Evolutionary conservation across 331 rosid genomes (phyloP).

Genomic region (Rosa hybrid): DNA sequence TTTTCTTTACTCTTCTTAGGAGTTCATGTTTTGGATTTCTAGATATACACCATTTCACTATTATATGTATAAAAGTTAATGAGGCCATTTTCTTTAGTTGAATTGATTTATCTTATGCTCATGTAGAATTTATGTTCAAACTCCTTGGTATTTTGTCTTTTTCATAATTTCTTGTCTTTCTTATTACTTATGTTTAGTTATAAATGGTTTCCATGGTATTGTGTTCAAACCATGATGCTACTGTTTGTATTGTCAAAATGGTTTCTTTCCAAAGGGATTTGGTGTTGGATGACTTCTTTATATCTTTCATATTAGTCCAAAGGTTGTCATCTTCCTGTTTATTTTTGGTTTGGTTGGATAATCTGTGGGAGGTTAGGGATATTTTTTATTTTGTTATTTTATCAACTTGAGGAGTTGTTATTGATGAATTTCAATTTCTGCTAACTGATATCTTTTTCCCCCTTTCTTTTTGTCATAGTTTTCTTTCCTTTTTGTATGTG

Average conservation of each 20-base stretch:
- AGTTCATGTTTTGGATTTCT: not conserved
- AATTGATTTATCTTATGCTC: not conserved
- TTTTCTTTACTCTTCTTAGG: too few relatives aligned
- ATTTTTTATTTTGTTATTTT: not conserved
- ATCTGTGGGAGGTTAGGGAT: not conserved
- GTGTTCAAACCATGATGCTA: not conserved
- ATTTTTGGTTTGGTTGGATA: not conserved
- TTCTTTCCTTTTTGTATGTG: not conserved
- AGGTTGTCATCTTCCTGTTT: not conserved
- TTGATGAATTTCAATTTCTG: not conserved
- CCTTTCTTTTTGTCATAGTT: not conserved
- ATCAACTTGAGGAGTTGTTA: not conserved
- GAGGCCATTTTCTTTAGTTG: too few relatives aligned
- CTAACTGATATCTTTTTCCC: not conserved
- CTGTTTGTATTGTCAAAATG: not conserved
- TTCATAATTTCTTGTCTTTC: not conserved
- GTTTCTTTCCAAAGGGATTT: not conserved
- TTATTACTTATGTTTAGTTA: not conserved
- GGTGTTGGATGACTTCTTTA: not conserved
- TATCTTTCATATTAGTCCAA: not conserved
- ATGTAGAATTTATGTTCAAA: not conserved
- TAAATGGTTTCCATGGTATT: not conserved
- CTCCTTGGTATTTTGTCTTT: not conserved
- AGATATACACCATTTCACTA: too few relatives aligned
- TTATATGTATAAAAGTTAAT: too few relatives aligned